phyloP scores from a whole-genome alignment of 805 yeast genomes.

The Suhomyces canberraensis region DNA sequence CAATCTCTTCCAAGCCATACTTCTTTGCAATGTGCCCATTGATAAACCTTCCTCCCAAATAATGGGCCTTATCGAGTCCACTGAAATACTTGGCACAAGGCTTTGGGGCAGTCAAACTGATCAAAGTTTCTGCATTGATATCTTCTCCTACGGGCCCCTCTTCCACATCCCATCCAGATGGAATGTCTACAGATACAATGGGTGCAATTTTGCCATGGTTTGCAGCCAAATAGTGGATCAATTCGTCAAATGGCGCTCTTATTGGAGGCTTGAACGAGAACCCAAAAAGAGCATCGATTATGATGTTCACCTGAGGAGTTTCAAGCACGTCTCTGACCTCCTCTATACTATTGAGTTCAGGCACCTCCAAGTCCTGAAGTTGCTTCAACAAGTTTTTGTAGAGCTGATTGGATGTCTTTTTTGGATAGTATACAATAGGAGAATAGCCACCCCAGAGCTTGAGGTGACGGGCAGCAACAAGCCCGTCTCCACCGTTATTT shows the following conservation, averaged over 20 bases:
- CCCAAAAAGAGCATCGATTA: conserved; percentile 85
- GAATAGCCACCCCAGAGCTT: conserved; percentile 67
- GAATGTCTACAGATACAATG: conserved; percentile 81
- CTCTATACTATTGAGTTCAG: conserved; percentile 45
- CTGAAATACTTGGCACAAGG: conserved; percentile 64
- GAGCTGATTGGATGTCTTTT: conserved; percentile 49
- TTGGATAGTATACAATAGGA: conserved; percentile 78
- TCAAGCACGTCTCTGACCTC: conserved; percentile 30
- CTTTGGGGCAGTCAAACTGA: conserved; percentile 92
- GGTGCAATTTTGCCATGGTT: conserved; percentile 49
- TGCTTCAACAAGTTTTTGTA: conserved; percentile 65
- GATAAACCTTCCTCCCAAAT: conserved; percentile 88
- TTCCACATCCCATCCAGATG: conserved; percentile 97
- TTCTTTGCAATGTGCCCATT: conserved; percentile 61
- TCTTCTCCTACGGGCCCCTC: conserved; percentile 57
- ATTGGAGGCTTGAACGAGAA: conserved; percentile 90
- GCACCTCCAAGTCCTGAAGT: conserved; percentile 59
- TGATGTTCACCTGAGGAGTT: conserved; percentile 10
- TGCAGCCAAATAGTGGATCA: conserved; percentile 24
- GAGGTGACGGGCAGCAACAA: conserved; percentile 92
- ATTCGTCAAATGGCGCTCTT: conserved; percentile 66
- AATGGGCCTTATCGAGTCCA: conserved; percentile 47
- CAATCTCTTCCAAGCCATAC: conserved; percentile 60
- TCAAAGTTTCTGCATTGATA: conserved; percentile 63
- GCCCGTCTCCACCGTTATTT: conserved; percentile 94